Percentiles rank a stretch among this genome's conserved stretches.
Conservation (phyloP, 1,139 yeast species). For the Zygosaccharomyces sapae region DNA sequence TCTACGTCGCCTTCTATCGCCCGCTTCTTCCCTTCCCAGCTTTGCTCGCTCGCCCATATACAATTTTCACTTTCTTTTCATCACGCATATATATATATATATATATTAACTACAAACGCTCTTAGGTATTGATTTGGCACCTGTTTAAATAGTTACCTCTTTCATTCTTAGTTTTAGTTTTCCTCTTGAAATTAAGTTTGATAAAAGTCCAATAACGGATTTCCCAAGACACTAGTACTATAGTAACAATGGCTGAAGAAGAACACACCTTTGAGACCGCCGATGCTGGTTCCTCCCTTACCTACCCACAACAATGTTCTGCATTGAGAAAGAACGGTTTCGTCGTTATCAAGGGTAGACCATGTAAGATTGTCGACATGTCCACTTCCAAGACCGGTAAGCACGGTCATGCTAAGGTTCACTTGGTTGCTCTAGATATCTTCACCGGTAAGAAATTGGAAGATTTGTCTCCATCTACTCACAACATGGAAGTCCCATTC, state of each 20-base stretch:
- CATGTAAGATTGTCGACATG: conserved; percentile 99
- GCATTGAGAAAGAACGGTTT: conserved; percentile 99
- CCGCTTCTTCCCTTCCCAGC: no score
- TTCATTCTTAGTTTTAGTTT: no score
- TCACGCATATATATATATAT: conserved; percentile 3
- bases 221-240: neutral
- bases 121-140: neutral
- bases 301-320: conserved; percentile 99
- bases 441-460: conserved; percentile 99
- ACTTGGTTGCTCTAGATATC: conserved; percentile 96
- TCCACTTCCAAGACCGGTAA: conserved; percentile 99
- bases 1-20: conserved; percentile 7
- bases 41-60: neutral
- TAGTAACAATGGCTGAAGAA: conserved; percentile 64
- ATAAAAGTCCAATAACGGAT: neutral
- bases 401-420: conserved; percentile 99
- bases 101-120: neutral
- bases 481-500: conserved; percentile 99
- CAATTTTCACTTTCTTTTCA: conserved; percentile 1
- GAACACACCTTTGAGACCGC: conserved; percentile 95
- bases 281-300: conserved; percentile 97
- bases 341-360: conserved; percentile 98
- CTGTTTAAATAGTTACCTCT: neutral
- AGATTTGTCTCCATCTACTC: conserved; percentile 99
- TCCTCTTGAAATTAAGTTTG: neutral